Percentiles rank a stretch among this genome's conserved stretches.
Evolutionary conservation across 1,284 basidiomycete species (phyloP).

Genomic region (Phaffia rhodozyma): DNA sequence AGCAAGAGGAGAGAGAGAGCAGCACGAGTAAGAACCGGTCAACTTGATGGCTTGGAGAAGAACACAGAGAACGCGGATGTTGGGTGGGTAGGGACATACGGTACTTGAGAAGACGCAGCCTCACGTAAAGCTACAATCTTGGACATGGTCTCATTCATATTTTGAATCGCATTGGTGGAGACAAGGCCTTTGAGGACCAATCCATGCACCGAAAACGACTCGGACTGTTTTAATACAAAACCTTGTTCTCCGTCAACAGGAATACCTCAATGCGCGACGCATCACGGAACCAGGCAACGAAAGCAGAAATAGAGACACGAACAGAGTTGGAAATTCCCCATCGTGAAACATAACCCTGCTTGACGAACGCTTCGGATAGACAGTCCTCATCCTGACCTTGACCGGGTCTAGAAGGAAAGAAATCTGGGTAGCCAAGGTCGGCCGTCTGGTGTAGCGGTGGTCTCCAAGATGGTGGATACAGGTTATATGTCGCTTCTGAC

Average conservation of each 20-base stretch:
- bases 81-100: background rate
- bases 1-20: background rate
- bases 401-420: slow-evolving; percentile 67
- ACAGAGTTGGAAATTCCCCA: slow-evolving; percentile 44
- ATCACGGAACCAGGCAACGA: background rate
- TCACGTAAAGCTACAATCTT: slow-evolving; percentile 57
- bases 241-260: background rate
- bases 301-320: slow-evolving; percentile 21
- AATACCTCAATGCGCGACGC: background rate
- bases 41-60: slow-evolving; percentile 26
- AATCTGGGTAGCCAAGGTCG: slow-evolving; percentile 62
- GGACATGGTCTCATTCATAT: slow-evolving; percentile 54
- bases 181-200: slow-evolving; percentile 41
- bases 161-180: slow-evolving; percentile 44
- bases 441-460: too few species aligned
- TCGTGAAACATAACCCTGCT: slow-evolving; percentile 57
- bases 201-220: slow-evolving; percentile 45
- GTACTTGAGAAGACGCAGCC: slow-evolving; percentile 1
- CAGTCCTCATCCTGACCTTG: slow-evolving; percentile 77
- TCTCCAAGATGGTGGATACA: too few species aligned
- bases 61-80: background rate
- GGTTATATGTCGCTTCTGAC: too few species aligned
- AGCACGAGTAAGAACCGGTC: slow-evolving; percentile 25
- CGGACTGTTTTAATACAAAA: slow-evolving; percentile 34
- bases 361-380: slow-evolving; percentile 62